These are phyloP conservation scores for Aristolochia fimbriata DNA, from an alignment of 164 flowering plant genomes.

Conservation along the genomic window DNA sequence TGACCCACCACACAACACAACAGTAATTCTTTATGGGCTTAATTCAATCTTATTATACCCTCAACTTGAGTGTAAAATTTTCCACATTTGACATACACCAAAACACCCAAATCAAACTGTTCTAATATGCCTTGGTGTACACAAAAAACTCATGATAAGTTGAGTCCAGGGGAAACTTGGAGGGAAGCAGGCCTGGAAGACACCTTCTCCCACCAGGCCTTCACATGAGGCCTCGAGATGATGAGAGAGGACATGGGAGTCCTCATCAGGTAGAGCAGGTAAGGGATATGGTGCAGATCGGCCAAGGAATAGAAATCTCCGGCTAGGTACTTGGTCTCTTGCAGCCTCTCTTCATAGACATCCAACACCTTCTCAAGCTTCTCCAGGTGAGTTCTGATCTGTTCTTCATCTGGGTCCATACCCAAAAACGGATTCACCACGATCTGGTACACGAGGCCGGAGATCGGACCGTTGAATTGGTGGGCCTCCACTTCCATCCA, in stretches of 20 bases:
- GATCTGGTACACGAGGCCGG: slow-evolving; percentile 21
- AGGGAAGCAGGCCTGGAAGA: slow-evolving; percentile 34
- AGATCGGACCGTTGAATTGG: slow-evolving; percentile 17
- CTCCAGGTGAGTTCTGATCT: no score
- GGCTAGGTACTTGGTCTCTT: slow-evolving; percentile 5
- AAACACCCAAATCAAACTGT: no score
- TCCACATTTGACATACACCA: no score
- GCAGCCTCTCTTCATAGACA: slow-evolving; percentile 21
- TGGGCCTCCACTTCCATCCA: slow-evolving; percentile 51
- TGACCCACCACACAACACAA: no score
- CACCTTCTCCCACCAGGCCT: slow-evolving; percentile 56
- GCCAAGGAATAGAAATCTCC: slow-evolving; percentile 48
- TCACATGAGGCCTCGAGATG: slow-evolving; percentile 32
- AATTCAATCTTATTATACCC: no score
- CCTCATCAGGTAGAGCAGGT: slow-evolving; percentile 29
- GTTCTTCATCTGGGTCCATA: slow-evolving; percentile 17
- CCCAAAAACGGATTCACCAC: no score
- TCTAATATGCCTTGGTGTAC: no score
- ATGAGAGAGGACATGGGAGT: no score
- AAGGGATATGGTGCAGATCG: slow-evolving; percentile 40
- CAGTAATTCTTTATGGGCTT: no score
- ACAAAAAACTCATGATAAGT: no score
- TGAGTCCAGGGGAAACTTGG: no score
- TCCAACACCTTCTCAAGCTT: slow-evolving; percentile 32
- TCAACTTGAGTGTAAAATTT: no score